phyloP scores from a whole-genome alignment of 805 yeast species.

The Clavispora fructus region DNA sequence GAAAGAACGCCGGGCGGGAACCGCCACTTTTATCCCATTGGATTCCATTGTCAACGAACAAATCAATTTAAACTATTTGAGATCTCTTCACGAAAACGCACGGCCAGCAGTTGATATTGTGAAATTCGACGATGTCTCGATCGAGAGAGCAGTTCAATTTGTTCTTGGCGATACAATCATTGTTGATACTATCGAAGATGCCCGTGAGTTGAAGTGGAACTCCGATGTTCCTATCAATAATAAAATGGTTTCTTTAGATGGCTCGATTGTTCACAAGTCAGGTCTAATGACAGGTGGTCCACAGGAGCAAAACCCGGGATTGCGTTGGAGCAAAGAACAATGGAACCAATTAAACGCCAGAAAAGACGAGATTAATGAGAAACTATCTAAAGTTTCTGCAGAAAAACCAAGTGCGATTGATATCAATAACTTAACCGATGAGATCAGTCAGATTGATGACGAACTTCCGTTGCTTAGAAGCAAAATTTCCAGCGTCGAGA shows the following conservation, averaged over 20 bases:
- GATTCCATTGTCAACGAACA: constrained; percentile 59
- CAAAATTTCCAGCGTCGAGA: constrained; percentile 37
- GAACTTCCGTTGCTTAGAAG: constrained; percentile 41
- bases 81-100: constrained; percentile 49
- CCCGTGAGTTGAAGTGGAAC: constrained; percentile 67
- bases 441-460: constrained; percentile 40
- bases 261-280: constrained; percentile 76
- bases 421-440: constrained; percentile 55
- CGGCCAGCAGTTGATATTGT: constrained; percentile 73
- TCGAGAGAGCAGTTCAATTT: constrained; percentile 74
- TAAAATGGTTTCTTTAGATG: constrained; percentile 76
- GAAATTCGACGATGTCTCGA: constrained; percentile 54
- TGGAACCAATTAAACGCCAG: constrained; percentile 46
- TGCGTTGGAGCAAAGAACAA: constrained; percentile 72
- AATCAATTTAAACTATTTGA: constrained; percentile 47
- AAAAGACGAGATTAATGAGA: constrained; percentile 24
- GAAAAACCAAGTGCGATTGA: constrained; percentile 49
- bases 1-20: constrained; percentile 81
- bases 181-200: constrained; percentile 65
- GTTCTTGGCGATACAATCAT: constrained; percentile 76
- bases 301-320: constrained; percentile 35
- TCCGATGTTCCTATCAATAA: constrained; percentile 34
- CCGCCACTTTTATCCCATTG: constrained; percentile 82
- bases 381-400: constrained; percentile 44
- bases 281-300: constrained; percentile 93